Base-by-base conservation (phyloP, 2,329 filamentous ascomycete species). In the Aplosporella prunicola region DNA sequence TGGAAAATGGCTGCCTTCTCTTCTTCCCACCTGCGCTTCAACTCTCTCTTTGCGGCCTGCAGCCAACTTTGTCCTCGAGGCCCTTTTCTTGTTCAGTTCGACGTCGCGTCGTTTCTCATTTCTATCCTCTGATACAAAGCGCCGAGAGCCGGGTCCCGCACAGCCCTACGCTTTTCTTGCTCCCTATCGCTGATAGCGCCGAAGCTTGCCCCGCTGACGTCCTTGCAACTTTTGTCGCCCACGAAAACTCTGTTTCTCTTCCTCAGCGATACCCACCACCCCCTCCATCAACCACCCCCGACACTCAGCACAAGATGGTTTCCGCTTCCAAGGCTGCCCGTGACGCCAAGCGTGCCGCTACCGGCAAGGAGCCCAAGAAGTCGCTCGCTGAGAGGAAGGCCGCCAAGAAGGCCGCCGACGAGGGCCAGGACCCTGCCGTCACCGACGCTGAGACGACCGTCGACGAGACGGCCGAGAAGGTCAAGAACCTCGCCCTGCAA, bases 401-500 rank as follows among this genome's bases (percentile, higher is more conserved):
- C 46, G 83, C 82, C 57, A 82, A 83, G 66, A 66, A 71, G 44
- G 71, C 70, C 41, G 77, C 75, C 41, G 80, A 80, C 62, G 65
- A 61, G 44, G 82, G 80, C 52, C 81, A 89, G 49, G 62, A 69
- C 30, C 80, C 82, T 37, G 72, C 74, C 51, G 75, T 80, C 46
- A 81, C 80, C 39, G 56, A 57, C 25, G 35, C 27, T 43, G 31
- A 33, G 11, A 20, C 13, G 13, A 4, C 6, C 18, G 16, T 27
- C 20, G 38, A 40, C 20, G 38, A 26, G n/a, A 71, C 77, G 43
- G 74, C 71, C 51, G 76, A 79, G 51, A 85, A 89, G 69, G 80
- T 95, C 47, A 82, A 87, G 69, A 87, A 87, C 60, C 74, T 98
- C 49, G 80, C 83, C 29, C 73, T 88, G 38, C 93, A 98, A 69